Evolutionary conservation across 2,329 filamentous ascomycete genomes (phyloP).

Genomic region (Pseudogymnoascus sp.): DNA sequence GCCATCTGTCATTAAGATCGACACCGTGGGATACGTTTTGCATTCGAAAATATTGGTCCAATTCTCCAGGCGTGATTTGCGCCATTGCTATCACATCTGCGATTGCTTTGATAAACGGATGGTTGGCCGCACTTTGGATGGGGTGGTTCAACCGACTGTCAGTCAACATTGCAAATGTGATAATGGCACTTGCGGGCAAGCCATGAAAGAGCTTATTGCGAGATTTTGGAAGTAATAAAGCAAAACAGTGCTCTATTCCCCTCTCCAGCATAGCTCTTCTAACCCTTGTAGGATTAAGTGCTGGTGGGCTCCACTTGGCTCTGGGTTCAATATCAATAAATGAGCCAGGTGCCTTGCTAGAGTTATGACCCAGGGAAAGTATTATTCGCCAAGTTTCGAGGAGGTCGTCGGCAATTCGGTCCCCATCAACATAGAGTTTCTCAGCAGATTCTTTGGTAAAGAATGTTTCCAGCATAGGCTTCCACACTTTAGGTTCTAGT

Average conservation of each 20-base stretch:
- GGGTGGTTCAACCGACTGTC: not conserved
- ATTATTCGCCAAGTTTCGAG: conserved; percentile 22
- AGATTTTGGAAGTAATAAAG: conserved; percentile 17
- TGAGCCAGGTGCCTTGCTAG: not conserved
- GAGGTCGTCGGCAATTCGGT: conserved; percentile 17
- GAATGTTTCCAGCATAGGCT: conserved; percentile 18
- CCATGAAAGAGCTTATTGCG: conserved; percentile 9
- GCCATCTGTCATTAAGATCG: not conserved
- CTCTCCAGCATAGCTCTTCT: conserved; percentile 11
- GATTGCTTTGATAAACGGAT: conserved; percentile 3
- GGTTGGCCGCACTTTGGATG: not conserved
- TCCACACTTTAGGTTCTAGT: conserved; percentile 21
- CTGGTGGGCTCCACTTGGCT: not conserved
- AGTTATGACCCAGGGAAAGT: not conserved
- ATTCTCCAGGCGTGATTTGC: not conserved
- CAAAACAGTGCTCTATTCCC: conserved; percentile 14
- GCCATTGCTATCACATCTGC: conserved; percentile 1
- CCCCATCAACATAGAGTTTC: not conserved
- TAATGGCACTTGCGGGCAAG: conserved; percentile 20
- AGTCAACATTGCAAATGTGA: conserved; percentile 20
- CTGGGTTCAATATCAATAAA: not conserved
- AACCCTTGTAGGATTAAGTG: conserved; percentile 8
- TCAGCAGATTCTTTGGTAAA: not conserved
- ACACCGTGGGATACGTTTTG: not conserved
- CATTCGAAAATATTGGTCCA: conserved; percentile 2